phyloP scores from a whole-genome alignment of 352 stramenopile genomes.

The Pythium brassicae region DNA sequence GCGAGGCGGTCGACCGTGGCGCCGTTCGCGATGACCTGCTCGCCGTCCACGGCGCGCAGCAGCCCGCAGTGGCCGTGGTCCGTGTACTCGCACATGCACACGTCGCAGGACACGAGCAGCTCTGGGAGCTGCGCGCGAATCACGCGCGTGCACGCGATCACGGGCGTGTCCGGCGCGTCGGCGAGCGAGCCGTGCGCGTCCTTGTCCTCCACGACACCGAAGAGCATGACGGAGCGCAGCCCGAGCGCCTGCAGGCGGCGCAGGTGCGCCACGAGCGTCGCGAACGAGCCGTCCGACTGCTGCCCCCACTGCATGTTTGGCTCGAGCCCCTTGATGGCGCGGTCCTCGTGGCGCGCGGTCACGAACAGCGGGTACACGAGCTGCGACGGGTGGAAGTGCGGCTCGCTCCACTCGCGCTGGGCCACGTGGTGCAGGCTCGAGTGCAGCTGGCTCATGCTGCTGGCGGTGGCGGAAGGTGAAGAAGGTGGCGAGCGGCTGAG shows the following conservation, averaged over 20 bases:
- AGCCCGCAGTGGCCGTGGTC: conserved; percentile 86
- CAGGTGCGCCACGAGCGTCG: conserved; percentile 70
- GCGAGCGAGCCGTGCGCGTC: conserved; percentile 71
- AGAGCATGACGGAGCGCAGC: conserved; percentile 84
- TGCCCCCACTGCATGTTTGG: conserved; percentile 85
- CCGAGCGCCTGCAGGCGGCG: conserved; percentile 68
- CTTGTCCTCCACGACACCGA: conserved; percentile 85
- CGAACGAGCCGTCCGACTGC: conserved; percentile 54
- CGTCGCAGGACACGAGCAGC: conserved; percentile 81
- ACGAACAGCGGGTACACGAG: conserved; percentile 90
- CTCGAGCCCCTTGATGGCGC: conserved; percentile 71
- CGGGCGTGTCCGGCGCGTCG: conserved; percentile 67
- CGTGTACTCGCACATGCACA: conserved; percentile 91
- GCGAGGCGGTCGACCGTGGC: conserved; percentile 95
- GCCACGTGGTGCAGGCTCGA: conserved; percentile 78
- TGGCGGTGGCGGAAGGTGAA: neutral
- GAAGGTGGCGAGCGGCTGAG: neutral
- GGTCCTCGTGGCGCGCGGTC: conserved; percentile 64
- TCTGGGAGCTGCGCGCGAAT: conserved; percentile 64
- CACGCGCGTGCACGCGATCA: conserved; percentile 65
- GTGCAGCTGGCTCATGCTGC: conserved; percentile 42
- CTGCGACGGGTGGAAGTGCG: conserved; percentile 84
- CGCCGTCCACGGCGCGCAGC: conserved; percentile 85
- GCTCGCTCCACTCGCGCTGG: conserved; percentile 83
- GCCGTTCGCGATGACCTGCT: conserved; percentile 97